These are phyloP conservation scores for Alternaria alternata DNA, from an alignment of 2,329 filamentous ascomycete species.

Conservation along the genomic window DNA sequence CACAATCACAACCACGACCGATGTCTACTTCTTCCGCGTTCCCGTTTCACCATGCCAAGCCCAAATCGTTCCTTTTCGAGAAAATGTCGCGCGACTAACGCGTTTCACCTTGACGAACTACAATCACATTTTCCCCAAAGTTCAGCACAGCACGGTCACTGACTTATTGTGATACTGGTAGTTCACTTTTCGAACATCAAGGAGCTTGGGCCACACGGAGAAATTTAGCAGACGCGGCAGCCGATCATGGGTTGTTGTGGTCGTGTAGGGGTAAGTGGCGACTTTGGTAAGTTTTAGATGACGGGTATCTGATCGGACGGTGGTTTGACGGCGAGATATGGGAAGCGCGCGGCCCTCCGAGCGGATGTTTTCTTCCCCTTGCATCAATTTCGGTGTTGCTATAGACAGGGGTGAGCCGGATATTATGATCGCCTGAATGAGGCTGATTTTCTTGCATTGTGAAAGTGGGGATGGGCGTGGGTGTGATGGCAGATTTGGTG, in stretches of 20 bases:
- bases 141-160: neutral
- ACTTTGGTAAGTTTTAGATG: neutral
- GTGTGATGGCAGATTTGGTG: neutral
- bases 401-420: neutral
- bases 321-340: neutral
- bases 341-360: neutral
- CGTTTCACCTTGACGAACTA: conserved; percentile 1
- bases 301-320: conserved; percentile 6
- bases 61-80: neutral
- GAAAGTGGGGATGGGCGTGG: neutral
- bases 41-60: neutral
- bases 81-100: neutral
- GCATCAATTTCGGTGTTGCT: neutral
- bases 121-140: neutral
- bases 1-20: neutral
- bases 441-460: neutral
- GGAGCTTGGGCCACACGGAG: neutral
- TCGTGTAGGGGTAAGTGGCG: neutral
- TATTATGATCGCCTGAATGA: conserved; percentile 4
- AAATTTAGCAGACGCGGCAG: neutral
- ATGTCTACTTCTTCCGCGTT: neutral
- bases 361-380: neutral
- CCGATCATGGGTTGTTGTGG: neutral
- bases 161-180: neutral
- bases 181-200: neutral